These are phyloP conservation scores for Talaromyces marneffei DNA, from an alignment of 2,329 filamentous ascomycete species.

Conservation along the genomic window DNA sequence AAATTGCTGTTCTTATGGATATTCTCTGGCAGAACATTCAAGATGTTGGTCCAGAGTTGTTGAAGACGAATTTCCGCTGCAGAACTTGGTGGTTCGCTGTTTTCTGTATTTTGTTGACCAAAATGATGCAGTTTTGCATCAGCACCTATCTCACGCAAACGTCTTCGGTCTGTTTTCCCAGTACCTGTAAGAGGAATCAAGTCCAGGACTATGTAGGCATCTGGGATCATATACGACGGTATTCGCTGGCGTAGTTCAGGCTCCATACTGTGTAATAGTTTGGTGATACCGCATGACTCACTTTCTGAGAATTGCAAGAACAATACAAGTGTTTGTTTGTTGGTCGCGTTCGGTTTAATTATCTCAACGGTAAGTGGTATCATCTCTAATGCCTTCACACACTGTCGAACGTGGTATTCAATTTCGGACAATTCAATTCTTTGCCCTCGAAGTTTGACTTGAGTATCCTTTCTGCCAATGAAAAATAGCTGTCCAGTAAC, in stretches of 20 bases:
- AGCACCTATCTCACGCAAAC: neutral
- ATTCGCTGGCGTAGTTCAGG: neutral
- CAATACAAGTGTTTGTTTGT: neutral
- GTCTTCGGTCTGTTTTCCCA: conserved; percentile 7
- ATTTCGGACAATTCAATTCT: conserved; percentile 40
- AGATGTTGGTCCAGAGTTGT: neutral
- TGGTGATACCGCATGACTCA: neutral
- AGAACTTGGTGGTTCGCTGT: neutral
- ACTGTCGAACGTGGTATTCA: conserved; percentile 27
- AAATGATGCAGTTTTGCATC: neutral
- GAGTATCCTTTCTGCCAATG: conserved; percentile 32
- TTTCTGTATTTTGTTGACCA: conserved; percentile 1
- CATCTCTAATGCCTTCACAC: conserved; percentile 27
- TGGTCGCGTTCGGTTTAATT: neutral
- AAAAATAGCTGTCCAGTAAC: conserved; percentile 29
- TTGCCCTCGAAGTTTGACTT: conserved; percentile 39
- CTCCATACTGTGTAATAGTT: neutral
- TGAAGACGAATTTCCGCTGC: neutral
- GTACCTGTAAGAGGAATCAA: neutral
- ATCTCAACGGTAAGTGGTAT: neutral
- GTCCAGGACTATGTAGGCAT: conserved; percentile 11
- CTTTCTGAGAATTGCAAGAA: neutral
- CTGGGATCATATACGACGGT: conserved; percentile 23
- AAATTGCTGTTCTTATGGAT: neutral
- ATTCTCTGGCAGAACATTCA: neutral